phyloP scores from a whole-genome alignment of 768 basidiomycete species.

The Mycena haematopus region DNA sequence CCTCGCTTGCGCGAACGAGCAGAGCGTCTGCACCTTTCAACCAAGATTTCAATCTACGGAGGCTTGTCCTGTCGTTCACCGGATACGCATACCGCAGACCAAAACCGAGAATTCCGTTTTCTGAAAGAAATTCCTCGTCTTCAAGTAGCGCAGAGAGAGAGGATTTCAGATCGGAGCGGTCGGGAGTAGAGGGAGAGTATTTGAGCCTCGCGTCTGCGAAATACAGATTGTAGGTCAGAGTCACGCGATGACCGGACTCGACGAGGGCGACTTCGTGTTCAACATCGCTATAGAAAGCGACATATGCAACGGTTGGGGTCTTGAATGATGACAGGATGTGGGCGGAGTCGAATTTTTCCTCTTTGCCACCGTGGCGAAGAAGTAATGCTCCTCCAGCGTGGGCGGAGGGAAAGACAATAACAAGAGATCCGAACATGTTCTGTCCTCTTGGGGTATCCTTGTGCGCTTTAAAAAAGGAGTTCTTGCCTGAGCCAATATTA shows the following conservation, averaged over 20 bases:
- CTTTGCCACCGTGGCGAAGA: constrained; percentile 37
- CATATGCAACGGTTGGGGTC: constrained; percentile 10
- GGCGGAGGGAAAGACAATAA: constrained; percentile 47
- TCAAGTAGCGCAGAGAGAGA: constrained; percentile 37
- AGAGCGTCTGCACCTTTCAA: constrained; percentile 41
- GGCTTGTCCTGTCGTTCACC: constrained; percentile 19
- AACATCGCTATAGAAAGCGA: constrained; percentile 23
- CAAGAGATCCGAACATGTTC: constrained; percentile 51
- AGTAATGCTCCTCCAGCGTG: constrained; percentile 47
- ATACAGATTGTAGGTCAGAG: constrained; percentile 20
- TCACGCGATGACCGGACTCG: constrained; percentile 14
- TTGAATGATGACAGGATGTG: constrained; percentile 21
- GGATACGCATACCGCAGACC: constrained; percentile 47
- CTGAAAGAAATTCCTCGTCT: constrained; percentile 42
- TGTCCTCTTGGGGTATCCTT: constrained; percentile 45
- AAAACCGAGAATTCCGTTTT: constrained; percentile 49
- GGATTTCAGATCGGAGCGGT: background rate
- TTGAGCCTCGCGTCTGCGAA: background rate
- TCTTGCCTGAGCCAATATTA: constrained; percentile 30
- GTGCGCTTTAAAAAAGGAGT: constrained; percentile 50
- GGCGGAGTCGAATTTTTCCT: constrained; percentile 44
- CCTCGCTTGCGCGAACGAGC: constrained; percentile 31
- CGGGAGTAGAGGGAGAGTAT: background rate
- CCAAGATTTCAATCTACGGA: constrained; percentile 1
- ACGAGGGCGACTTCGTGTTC: constrained; percentile 13